These are phyloP conservation scores for Styphnolobium japonicum DNA, from an alignment of 306 rosid genomes.

Conservation along the genomic window DNA sequence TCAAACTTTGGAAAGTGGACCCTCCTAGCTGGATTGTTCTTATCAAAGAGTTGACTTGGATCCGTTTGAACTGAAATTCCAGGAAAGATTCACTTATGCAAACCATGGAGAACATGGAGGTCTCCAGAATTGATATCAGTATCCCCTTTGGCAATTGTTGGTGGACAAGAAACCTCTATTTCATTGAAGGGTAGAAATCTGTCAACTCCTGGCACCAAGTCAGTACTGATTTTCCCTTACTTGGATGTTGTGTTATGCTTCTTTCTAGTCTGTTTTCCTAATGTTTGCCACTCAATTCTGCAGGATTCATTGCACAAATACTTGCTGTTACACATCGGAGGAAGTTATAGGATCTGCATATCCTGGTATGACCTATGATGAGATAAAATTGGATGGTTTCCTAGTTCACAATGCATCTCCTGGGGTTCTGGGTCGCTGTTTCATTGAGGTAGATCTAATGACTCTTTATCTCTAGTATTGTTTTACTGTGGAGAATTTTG, in stretches of 20 bases:
- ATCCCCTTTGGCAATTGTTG: slow-evolving; percentile 81
- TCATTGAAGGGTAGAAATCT: slow-evolving; percentile 77
- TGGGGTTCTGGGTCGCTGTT: slow-evolving; percentile 73
- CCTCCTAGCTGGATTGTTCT: not conserved
- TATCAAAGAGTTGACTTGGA: slow-evolving; percentile 14
- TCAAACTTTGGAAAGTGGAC: not conserved
- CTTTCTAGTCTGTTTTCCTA: slow-evolving; percentile 10
- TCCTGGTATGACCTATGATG: slow-evolving; percentile 51
- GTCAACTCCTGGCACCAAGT: slow-evolving; percentile 72
- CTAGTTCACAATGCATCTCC: slow-evolving; percentile 57
- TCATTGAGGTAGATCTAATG: slow-evolving; percentile 65
- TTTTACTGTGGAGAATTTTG: not conserved
- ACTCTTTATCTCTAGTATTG: not conserved
- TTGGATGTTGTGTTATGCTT: slow-evolving; percentile 9
- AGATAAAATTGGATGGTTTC: slow-evolving; percentile 58
- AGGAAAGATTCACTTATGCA: slow-evolving; percentile 69
- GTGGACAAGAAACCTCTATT: slow-evolving; percentile 73
- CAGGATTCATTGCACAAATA: slow-evolving; percentile 81
- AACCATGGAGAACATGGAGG: slow-evolving; percentile 68
- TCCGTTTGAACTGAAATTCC: slow-evolving; percentile 36
- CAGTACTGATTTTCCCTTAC: slow-evolving; percentile 30
- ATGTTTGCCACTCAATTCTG: slow-evolving; percentile 24
- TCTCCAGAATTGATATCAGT: slow-evolving; percentile 81
- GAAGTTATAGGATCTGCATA: slow-evolving; percentile 48
- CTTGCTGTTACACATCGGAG: slow-evolving; percentile 61